Evolutionary conservation across 1,284 basidiomycete genomes (phyloP), one percentile per base, ranked within the genome.

Genomic region (Cutaneotrichosporon cyanovorans): DNA sequence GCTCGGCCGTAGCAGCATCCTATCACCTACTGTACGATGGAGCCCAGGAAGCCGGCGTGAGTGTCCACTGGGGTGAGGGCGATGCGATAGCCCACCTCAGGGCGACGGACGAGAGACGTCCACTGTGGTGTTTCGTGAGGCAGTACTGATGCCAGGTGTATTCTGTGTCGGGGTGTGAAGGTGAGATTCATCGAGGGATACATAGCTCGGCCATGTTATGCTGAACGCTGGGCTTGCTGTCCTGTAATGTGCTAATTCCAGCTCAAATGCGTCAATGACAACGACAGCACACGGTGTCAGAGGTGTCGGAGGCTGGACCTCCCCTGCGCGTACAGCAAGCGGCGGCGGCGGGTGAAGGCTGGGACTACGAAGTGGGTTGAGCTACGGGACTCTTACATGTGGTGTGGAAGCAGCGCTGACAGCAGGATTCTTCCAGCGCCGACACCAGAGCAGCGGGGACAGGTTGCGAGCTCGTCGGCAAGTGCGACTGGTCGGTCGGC

Each of bases 111-210:
- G n/a, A n/a, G n/a, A n/a, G n/a, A n/a, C n/a, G n/a, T n/a, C n/a
- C n/a, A n/a, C n/a, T n/a, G n/a, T n/a, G n/a, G n/a, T n/a, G n/a
- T n/a, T n/a, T n/a, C n/a, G n/a, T n/a, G 25, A 7, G 25, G 12
- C 25, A 12, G 30, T 34, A 32, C 16, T 25, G 22, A 25, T 11
- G 22, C 37, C 37, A 45, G 43, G n/a, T 45, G 43, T 16, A 45
- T 45, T 18, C 37, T 45, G 12, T 45, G 43, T 18, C 43, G 43
- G 8, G 43, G 43, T 9, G 21, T 45, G n/a, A 45, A 45, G 43
- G 43, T 45, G n/a, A 3, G 20, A 6, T 16, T 16, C 18, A 8
- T 12, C 12, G 25, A 7, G 25, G 22, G 14, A 23, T 7, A 14
- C 22, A 14, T 14, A 25, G 37, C 31, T 20, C 15, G 19, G 16